phyloP scores from a whole-genome alignment of 441 rosid species.

The Euphorbia celastroides region DNA sequence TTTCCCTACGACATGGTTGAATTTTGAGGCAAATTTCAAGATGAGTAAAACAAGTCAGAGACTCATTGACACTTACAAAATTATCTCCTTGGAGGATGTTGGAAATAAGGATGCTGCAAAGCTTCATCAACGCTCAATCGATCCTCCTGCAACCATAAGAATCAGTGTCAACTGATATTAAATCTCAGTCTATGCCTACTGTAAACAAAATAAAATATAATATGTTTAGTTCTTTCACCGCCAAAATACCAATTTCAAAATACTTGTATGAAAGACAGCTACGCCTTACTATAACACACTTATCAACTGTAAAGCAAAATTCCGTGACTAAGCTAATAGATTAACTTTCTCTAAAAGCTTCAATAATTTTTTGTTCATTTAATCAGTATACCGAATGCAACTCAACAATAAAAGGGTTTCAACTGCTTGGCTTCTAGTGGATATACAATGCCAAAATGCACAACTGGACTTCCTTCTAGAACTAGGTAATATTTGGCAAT shows the following conservation, averaged over 20 bases:
- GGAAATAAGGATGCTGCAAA: slow-evolving; percentile 84
- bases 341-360: not conserved
- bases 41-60: not conserved
- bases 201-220: not conserved
- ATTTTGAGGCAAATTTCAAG: not conserved
- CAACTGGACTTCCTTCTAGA: not conserved
- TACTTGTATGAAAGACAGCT: not conserved
- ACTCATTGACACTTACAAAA: not conserved
- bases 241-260: not conserved
- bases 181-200: no score
- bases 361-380: not conserved
- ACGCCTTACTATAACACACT: not conserved
- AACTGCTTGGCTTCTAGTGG: not conserved
- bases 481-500: not conserved
- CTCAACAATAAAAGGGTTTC: not conserved
- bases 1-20: not conserved
- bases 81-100: slow-evolving; percentile 34
- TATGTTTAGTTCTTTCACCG: no score
- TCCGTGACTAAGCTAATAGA: not conserved
- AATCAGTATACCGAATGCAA: not conserved
- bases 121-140: slow-evolving; percentile 76
- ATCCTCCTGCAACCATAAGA: slow-evolving; percentile 52
- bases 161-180: not conserved
- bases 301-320: not conserved
- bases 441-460: slow-evolving; percentile 1